Percentiles rank a stretch among this genome's conserved stretches.
These are phyloP conservation scores for Ascochyta fabae DNA, from an alignment of 2,329 filamentous ascomycete species.

Conservation along the genomic window DNA sequence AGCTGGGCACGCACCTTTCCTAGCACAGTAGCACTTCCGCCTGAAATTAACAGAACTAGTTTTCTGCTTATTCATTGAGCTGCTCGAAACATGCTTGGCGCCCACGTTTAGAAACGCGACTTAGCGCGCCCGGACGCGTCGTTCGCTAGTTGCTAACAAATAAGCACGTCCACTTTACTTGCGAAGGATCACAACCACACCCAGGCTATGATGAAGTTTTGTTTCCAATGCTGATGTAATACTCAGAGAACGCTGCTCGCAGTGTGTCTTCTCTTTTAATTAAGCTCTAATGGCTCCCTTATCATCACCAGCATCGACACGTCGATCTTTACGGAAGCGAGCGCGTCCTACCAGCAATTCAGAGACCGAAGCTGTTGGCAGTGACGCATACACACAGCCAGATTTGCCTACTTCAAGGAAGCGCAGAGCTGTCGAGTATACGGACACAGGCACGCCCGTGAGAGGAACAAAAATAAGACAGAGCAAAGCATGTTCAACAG, in stretches of 20 bases:
- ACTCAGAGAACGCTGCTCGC: neutral
- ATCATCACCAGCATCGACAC: neutral
- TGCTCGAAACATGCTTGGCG: neutral
- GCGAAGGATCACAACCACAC: no score
- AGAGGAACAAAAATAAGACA: neutral
- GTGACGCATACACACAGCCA: neutral
- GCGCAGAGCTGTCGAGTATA: neutral
- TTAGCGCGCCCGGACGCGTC: no score
- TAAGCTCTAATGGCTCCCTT: neutral
- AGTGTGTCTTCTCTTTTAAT: neutral
- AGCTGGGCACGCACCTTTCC: conserved; percentile 1
- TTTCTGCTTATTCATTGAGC: neutral
- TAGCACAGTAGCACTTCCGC: neutral
- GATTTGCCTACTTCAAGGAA: neutral
- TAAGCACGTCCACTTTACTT: no score
- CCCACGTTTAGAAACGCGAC: no score
- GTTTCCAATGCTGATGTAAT: no score
- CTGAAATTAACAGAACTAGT: neutral
- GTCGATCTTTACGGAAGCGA: conserved; percentile 1
- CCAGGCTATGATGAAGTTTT: no score
- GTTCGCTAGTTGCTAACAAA: no score
- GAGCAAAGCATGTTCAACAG: neutral
- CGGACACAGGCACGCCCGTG: neutral
- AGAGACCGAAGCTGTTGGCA: neutral
- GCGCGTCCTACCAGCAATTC: neutral